These are phyloP conservation scores for Calonectria naviculata DNA, from an alignment of 2,329 filamentous ascomycete genomes.

Conservation along the genomic window DNA sequence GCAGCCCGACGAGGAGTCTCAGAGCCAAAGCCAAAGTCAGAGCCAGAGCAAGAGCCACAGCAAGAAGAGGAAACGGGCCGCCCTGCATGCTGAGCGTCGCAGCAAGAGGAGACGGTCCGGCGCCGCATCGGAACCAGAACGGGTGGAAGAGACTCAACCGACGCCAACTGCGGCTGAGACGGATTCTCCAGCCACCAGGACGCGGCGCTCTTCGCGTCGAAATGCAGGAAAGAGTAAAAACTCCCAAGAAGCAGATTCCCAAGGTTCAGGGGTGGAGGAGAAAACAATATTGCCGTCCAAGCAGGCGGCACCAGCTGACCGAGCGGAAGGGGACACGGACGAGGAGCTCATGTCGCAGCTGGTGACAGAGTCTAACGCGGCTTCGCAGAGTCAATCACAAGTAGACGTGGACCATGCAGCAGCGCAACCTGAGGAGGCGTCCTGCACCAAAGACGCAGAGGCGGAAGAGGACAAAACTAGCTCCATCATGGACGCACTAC, in stretches of 20 bases:
- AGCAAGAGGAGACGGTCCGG: constrained; percentile 44
- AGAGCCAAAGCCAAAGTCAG: constrained; percentile 21
- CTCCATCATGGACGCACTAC: constrained; percentile 47
- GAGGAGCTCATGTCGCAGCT: constrained; percentile 56
- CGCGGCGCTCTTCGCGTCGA: constrained; percentile 39
- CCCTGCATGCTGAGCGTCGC: constrained; percentile 32
- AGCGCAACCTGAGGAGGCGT: constrained; percentile 10
- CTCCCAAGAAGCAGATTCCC: constrained; percentile 21
- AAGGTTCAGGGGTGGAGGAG: constrained; percentile 23
- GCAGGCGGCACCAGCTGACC: not conserved
- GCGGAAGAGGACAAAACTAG: constrained; percentile 24
- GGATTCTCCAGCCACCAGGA: constrained; percentile 28
- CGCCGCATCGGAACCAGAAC: constrained; percentile 25
- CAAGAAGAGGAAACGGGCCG: constrained; percentile 47
- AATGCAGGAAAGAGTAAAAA: constrained; percentile 33
- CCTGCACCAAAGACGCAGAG: constrained; percentile 14
- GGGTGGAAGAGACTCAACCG: constrained; percentile 32
- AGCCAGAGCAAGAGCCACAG: constrained; percentile 33
- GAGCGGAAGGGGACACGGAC: constrained; percentile 47
- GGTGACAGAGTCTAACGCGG: constrained; percentile 52
- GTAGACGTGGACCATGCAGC: constrained; percentile 30
- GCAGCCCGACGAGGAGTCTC: constrained; percentile 5
- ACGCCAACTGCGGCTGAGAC: constrained; percentile 25
- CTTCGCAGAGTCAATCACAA: constrained; percentile 46
- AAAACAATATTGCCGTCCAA: constrained; percentile 5